Conservation (phyloP, 2,329 filamentous ascomycete species). For the Hymenoscyphus infarciens region DNA sequence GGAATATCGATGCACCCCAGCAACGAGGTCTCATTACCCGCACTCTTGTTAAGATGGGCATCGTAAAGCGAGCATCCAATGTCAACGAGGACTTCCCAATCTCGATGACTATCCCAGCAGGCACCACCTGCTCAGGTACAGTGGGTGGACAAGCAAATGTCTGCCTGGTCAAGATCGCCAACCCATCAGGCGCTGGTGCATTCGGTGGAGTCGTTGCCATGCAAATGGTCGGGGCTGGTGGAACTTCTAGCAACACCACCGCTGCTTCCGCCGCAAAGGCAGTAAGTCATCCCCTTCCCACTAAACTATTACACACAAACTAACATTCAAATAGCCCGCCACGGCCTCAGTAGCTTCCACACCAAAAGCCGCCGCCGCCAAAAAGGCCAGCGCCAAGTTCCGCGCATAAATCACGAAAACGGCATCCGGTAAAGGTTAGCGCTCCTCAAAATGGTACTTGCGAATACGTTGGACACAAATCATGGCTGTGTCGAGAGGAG, state of each 20-base stretch:
- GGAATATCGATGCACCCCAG: slow-evolving; percentile 37
- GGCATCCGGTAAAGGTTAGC: background rate
- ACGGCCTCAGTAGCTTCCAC: too few species aligned
- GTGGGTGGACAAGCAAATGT: slow-evolving; percentile 57
- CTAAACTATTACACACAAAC: too few species aligned
- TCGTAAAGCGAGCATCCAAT: slow-evolving; percentile 35
- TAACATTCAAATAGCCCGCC: too few species aligned
- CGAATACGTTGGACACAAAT: background rate
- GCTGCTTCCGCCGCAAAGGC: background rate
- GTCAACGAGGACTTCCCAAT: slow-evolving; percentile 43
- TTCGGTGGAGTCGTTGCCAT: slow-evolving; percentile 60
- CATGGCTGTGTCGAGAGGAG: background rate
- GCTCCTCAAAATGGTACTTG: background rate
- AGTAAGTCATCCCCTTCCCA: background rate
- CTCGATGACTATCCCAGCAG: slow-evolving; percentile 40
- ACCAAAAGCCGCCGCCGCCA: background rate
- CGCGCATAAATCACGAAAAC: background rate
- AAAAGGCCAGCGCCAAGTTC: slow-evolving; percentile 1
- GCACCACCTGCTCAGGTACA: slow-evolving; percentile 55
- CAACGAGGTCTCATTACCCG: slow-evolving; percentile 27
- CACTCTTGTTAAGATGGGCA: slow-evolving; percentile 29
- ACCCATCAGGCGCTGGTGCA: slow-evolving; percentile 56
- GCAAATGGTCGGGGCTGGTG: slow-evolving; percentile 39
- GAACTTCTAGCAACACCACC: background rate
- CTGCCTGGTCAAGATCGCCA: slow-evolving; percentile 62